phyloP scores from a whole-genome alignment of 2,329 filamentous ascomycete genomes.

The Nannizziopsis barbatae region DNA sequence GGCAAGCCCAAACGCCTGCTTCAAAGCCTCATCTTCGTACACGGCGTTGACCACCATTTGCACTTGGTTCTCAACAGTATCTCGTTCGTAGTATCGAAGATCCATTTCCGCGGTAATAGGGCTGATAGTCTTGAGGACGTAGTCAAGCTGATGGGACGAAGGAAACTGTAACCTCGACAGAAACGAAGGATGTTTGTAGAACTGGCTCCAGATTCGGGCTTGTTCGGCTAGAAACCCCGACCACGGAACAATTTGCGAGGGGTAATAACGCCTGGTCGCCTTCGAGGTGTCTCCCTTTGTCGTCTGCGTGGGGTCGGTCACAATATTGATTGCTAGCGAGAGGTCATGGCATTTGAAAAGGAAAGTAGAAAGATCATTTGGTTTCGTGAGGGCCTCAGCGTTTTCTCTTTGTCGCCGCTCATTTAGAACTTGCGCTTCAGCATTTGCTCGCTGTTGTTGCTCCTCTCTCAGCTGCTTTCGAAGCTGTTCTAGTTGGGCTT shows the following conservation, averaged over 20 bases:
- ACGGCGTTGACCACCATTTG: conserved; percentile 24
- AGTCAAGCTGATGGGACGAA: conserved; percentile 12
- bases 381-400: no score
- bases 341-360: conserved; percentile 11
- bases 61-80: conserved; percentile 30
- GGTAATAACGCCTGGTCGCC: conserved; percentile 10
- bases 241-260: conserved; percentile 12
- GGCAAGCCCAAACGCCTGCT: background rate
- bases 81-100: conserved; percentile 27
- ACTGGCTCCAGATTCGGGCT: conserved; percentile 7
- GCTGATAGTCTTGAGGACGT: conserved; percentile 15
- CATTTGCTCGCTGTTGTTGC: background rate
- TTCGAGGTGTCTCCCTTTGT: conserved; percentile 15
- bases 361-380: no score
- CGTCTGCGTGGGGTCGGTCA: conserved; percentile 12
- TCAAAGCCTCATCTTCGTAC: conserved; percentile 18
- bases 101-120: conserved; percentile 29
- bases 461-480: background rate
- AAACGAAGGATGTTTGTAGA: conserved; percentile 11
- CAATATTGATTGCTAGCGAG: conserved; percentile 11
- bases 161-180: conserved; percentile 9
- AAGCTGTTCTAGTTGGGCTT: no score
- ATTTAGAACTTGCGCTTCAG: background rate
- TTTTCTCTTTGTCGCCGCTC: no score
- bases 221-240: conserved; percentile 8